Evolutionary conservation across 768 basidiomycete genomes (phyloP).

Genomic region (Amanita fuliginea): DNA sequence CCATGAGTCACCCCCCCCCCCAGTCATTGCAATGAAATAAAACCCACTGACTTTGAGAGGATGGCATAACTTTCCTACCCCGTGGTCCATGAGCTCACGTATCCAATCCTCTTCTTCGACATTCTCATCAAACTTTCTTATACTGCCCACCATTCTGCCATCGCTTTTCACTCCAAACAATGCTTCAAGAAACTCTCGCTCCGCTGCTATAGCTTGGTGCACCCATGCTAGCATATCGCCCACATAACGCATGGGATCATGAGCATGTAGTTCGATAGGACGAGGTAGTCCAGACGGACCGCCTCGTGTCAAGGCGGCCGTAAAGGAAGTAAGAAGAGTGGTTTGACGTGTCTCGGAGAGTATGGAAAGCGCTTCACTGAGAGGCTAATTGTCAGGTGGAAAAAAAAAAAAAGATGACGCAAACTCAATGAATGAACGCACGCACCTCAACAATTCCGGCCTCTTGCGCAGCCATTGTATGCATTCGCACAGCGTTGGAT

Average conservation of each 20-base stretch:
- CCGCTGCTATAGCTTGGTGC: constrained; percentile 90
- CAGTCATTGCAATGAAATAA: too few relatives aligned
- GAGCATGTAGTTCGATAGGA: constrained; percentile 95
- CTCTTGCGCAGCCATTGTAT: constrained; percentile 64
- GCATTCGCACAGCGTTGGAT: constrained; percentile 53
- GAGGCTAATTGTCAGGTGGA: background rate
- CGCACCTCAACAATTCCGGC: constrained; percentile 66
- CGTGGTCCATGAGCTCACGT: constrained; percentile 66
- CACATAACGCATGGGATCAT: constrained; percentile 92
- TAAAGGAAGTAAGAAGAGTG: constrained; percentile 71
- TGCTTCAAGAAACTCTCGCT: constrained; percentile 86
- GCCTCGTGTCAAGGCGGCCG: constrained; percentile 81
- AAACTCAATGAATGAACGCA: constrained; percentile 2
- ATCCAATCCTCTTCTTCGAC: constrained; percentile 74
- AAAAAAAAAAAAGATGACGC: too few relatives aligned
- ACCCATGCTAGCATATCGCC: constrained; percentile 99
- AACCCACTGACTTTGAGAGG: constrained; percentile 63
- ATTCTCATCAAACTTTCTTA: constrained; percentile 36
- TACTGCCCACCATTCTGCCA: constrained; percentile 67
- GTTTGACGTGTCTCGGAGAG: constrained; percentile 79
- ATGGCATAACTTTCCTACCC: constrained; percentile 73
- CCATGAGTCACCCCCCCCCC: background rate
- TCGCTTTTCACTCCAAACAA: constrained; percentile 65
- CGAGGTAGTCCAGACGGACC: constrained; percentile 78
- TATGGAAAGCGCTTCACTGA: constrained; percentile 56